phyloP scores from a whole-genome alignment of 257 asterid species.

The Anisodus tanguticus region DNA sequence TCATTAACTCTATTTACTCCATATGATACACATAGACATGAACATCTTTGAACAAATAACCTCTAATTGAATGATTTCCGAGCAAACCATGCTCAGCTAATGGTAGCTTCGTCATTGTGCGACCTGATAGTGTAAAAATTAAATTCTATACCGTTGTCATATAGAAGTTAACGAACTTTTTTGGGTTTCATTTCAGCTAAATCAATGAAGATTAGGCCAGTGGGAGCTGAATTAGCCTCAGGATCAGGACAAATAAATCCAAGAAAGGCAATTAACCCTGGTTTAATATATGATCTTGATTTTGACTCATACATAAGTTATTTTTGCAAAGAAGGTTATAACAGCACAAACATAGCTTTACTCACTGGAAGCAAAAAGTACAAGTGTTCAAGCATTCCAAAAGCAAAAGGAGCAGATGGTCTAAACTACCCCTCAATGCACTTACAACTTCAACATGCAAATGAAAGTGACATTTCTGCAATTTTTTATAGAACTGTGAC shows the following conservation, averaged over 20 bases:
- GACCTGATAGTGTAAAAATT: rapidly evolving
- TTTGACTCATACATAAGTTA: constrained; percentile 50
- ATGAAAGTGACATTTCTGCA: constrained; percentile 45
- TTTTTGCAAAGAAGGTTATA: constrained; percentile 69
- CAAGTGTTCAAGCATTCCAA: constrained; percentile 51
- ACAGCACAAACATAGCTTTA: constrained; percentile 37
- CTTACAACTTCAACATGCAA: constrained; percentile 39
- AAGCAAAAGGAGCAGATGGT: constrained; percentile 59
- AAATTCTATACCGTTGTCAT: background rate
- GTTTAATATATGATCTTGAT: constrained; percentile 61
- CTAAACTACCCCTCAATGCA: constrained; percentile 76
- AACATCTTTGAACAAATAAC: too few species aligned
- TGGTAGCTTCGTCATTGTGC: background rate
- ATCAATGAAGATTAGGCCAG: constrained; percentile 46
- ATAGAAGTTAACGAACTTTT: background rate
- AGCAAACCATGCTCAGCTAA: too few species aligned
- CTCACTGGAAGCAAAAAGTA: constrained; percentile 49
- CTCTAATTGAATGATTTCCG: too few species aligned
- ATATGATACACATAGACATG: too few species aligned
- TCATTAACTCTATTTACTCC: too few species aligned
- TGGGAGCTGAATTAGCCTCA: constrained; percentile 53
- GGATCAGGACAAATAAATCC: constrained; percentile 76
- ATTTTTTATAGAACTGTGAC: constrained; percentile 62
- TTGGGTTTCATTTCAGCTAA: constrained; percentile 48
- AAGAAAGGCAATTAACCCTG: constrained; percentile 62